Evolutionary conservation across 257 asterid species (phyloP), one percentile per base, ranked within the genome.

Genomic region (Lantana camara): DNA sequence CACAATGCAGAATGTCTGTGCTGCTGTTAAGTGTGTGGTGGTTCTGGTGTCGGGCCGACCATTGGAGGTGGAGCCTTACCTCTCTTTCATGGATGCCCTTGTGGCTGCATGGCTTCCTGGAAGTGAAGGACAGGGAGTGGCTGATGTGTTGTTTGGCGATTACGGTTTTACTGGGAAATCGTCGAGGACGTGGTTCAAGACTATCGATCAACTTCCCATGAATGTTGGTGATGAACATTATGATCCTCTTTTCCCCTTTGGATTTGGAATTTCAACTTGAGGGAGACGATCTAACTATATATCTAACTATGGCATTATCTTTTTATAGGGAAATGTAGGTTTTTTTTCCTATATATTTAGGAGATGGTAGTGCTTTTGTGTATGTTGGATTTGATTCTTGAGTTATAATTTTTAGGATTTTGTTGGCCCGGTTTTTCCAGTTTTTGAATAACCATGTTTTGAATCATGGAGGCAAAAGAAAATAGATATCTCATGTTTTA

Each of bases 41-140:
- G 81, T 85, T 40, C 45, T 85, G 9, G 45, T 85, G 9, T 80
- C 89, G 0, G 89, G 93, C 7, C 64, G 89, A 3, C 94, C 94
- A 0, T 24, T 85, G 37, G 82, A 76, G 49, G 17, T 83, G 1
- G 65, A 82, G 68, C 87, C 89, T 0, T 51, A 82, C 23, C 67
- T 87, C 21, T 7, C 46, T 0, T 11, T 20, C 0, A 75, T 88
- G 9, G 87, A 85, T 30, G 85, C 86, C 2, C 54, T 88, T 9
- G 87, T 88, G 42, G 95, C 89, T 0, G 91, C 95, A 1, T 83
- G 96, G 96, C 63, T 88, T 4, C 96, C 96, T 0, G 94, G 96
- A 0, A 66, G 74, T 1, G 91, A 85, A 57, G 96, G 95, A 4
- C 69, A 75, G 22, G 94, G 96, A 0, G 79, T 88, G 34, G 67